Evolutionary conservation across 192 early-diverging fungal genomes (phyloP), one percentile per base, ranked within the genome.

Genomic region (Backusella australiensis): DNA sequence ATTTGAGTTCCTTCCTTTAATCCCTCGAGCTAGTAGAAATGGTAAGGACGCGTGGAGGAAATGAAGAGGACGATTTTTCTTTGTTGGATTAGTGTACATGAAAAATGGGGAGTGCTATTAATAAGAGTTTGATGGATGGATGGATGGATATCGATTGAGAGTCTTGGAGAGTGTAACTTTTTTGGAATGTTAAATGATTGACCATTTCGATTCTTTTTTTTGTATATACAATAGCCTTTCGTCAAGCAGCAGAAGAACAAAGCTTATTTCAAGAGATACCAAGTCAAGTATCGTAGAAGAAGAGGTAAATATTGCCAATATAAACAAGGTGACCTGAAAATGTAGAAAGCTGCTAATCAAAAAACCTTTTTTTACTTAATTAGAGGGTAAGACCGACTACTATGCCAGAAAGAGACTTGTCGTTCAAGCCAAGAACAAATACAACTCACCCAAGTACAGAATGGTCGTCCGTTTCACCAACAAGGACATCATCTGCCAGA

Each of bases 341-440:
- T 38, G 19, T 3, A 0, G 17, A 65, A 65, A 63, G 14, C 32
- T 71, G 0, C n/a, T 38, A 34, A 72, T n/a, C n/a, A n/a, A 34
- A 67, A 34, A 44, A 41, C 38, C 5, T 39, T 39, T 56, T 63
- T 9, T 39, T 39, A 14, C 14, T 39, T 59, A 34, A 36, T 72
- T 83, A 97, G 97, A 99, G 95, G 97, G 98, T 71, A 99, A 99
- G 93, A 99, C 98, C 86, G 98, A 99, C 91, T 99, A 98, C 97
- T 98, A 97, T 84, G 96, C 98, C 81, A 94, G 98, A 83, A 98
- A 98, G 94, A 92, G 94, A 82, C 90, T 99, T 76, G 93, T 98
- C n/a, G 89, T 92, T 83, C 98, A 99, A 90, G 98, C 98, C 80
- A 99, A 99, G 95, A 97, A 98, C 95, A 99, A 98, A 92, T 99